A percentile compares a stretch with the other conserved stretches of the same genome.
phyloP scores from a whole-genome alignment of 208 protist species.

The Vickermania spadyakhi region DNA sequence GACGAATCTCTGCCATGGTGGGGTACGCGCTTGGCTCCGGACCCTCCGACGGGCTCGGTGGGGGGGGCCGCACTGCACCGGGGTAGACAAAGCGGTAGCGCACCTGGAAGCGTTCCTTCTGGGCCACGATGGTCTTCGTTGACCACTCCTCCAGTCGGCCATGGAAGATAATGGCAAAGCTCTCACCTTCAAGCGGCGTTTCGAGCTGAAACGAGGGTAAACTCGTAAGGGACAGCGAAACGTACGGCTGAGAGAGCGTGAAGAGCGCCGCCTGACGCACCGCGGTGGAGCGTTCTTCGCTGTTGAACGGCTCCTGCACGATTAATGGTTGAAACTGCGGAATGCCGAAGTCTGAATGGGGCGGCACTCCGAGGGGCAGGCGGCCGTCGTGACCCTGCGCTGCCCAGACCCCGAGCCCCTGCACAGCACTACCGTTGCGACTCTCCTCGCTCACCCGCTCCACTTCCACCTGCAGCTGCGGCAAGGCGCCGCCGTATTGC shows the following conservation, averaged over 20 bases:
- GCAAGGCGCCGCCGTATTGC: conserved; percentile 3
- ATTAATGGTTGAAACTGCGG: not conserved
- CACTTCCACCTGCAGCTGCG: conserved; percentile 8
- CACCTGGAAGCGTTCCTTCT: not conserved
- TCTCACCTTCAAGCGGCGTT: not conserved
- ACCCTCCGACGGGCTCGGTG: not conserved
- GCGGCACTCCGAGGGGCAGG: not conserved
- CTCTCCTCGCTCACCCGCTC: not conserved
- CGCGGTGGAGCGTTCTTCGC: not conserved
- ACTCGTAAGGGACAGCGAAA: not conserved
- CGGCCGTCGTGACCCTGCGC: not conserved
- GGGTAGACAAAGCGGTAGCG: not conserved
- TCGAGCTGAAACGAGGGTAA: not conserved
- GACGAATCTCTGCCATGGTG: not conserved
- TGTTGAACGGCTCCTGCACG: not conserved
- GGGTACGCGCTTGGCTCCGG: not conserved
- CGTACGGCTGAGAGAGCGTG: not conserved
- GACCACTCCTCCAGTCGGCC: not conserved
- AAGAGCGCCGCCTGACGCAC: not conserved
- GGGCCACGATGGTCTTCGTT: not conserved
- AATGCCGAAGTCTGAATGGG: not conserved
- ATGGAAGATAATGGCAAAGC: not conserved
- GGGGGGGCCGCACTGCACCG: not conserved
- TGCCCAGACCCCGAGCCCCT: not conserved
- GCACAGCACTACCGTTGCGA: not conserved